A percentile compares a stretch with the other conserved stretches of the same genome.
phyloP scores from a whole-genome alignment of 1,139 yeast genomes.

The Debaryomycetaceae sp. region DNA sequence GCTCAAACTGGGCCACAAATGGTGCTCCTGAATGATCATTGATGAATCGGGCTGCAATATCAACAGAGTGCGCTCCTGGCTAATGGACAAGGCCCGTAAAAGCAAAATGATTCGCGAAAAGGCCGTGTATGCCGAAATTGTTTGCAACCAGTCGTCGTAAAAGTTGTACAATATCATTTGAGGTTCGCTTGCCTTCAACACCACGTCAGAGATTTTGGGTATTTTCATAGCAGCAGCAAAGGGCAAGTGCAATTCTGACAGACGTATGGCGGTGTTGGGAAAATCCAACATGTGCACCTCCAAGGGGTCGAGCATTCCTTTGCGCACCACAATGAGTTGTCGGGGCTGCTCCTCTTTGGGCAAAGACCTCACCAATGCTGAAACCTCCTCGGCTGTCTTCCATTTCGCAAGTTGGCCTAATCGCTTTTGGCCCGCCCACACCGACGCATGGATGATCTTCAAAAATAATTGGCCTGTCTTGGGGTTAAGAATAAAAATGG shows the following conservation, averaged over 20 bases:
- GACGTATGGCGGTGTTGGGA: slow-evolving; percentile 83
- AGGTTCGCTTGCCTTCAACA: slow-evolving; percentile 81
- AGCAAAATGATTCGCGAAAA: slow-evolving; percentile 78
- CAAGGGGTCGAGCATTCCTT: slow-evolving; percentile 87
- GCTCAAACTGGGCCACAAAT: slow-evolving; percentile 84
- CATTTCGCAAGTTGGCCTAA: slow-evolving; percentile 90
- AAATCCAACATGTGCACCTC: slow-evolving; percentile 97
- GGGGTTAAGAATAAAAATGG: slow-evolving; percentile 82
- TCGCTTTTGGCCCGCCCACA: slow-evolving; percentile 96
- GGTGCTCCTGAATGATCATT: slow-evolving; percentile 62
- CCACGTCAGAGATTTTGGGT: slow-evolving; percentile 70
- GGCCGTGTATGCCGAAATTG: slow-evolving; percentile 83
- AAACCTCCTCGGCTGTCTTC: slow-evolving; percentile 98
- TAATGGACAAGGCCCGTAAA: slow-evolving; percentile 69
- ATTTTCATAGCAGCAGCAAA: slow-evolving; percentile 80
- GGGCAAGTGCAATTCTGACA: slow-evolving; percentile 83
- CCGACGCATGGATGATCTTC: slow-evolving; percentile 86
- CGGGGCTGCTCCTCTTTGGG: slow-evolving; percentile 94
- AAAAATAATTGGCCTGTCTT: slow-evolving; percentile 80
- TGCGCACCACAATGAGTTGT: slow-evolving; percentile 81
- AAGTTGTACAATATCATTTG: slow-evolving; percentile 85
- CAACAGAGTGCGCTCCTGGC: slow-evolving; percentile 65
- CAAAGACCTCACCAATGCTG: slow-evolving; percentile 77
- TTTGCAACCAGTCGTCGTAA: slow-evolving; percentile 89
- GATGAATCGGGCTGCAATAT: slow-evolving; percentile 69